These are phyloP conservation scores for Curvularia spicifera DNA, from an alignment of 2,329 filamentous ascomycete genomes.

Conservation along the genomic window DNA sequence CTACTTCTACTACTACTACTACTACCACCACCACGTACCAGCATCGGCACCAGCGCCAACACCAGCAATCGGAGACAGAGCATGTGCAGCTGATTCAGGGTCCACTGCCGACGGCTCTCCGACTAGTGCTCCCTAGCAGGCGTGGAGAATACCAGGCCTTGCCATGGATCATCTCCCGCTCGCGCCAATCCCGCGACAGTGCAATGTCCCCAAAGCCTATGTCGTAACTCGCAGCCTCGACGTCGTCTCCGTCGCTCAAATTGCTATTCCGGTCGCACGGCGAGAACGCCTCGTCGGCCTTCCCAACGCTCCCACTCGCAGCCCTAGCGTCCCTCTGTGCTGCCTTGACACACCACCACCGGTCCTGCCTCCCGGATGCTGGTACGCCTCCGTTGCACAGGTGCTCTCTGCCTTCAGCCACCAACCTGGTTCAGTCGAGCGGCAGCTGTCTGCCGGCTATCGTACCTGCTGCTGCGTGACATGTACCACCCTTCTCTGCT, in stretches of 20 bases:
- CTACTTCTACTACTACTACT: too few relatives aligned
- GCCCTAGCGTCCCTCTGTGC: slow-evolving; percentile 31
- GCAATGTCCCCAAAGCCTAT: background rate
- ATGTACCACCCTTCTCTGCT: slow-evolving; percentile 32
- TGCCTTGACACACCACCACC: slow-evolving; percentile 26
- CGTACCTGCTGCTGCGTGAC: slow-evolving; percentile 34
- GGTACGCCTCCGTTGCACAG: slow-evolving; percentile 35
- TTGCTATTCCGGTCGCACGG: slow-evolving; percentile 38
- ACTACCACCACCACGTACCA: background rate
- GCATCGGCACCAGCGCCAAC: background rate
- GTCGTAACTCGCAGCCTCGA: background rate
- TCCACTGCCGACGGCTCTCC: slow-evolving; percentile 10
- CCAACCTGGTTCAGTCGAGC: slow-evolving; percentile 43
- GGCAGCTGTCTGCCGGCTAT: slow-evolving; percentile 43
- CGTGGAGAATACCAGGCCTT: slow-evolving; percentile 17
- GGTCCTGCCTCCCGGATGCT: slow-evolving; percentile 38
- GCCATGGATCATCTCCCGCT: slow-evolving; percentile 35
- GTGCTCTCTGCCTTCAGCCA: slow-evolving; percentile 35
- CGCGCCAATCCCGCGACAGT: background rate
- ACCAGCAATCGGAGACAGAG: background rate
- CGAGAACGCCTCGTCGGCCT: slow-evolving; percentile 29
- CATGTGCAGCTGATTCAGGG: slow-evolving; percentile 16
- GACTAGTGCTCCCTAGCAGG: slow-evolving; percentile 18
- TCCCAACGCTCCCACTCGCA: slow-evolving; percentile 35
- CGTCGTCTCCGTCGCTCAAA: slow-evolving; percentile 6